Evolutionary conservation across 495 filamentous ascomycete species (phyloP), one percentile per base, ranked within the genome.

Genomic region (Daldinia childiae): DNA sequence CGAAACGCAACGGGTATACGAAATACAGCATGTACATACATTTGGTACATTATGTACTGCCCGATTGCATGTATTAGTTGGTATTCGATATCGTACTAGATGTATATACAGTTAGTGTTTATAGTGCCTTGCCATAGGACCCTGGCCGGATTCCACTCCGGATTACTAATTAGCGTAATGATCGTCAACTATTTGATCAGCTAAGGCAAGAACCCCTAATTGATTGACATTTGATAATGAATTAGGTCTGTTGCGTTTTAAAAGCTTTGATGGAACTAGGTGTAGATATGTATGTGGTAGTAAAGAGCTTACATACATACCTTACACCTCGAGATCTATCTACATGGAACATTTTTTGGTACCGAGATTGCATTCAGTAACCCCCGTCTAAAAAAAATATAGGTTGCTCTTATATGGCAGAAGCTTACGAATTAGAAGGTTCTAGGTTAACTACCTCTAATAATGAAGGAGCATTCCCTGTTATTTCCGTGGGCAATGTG

Each of bases 81-180:
- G 61, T 71, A 62, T 50, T 50, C 19, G 68, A 62, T 58, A 48
- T 8, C 43, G 9, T 11, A 21, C 19, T 29, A 1, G 27, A 21
- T 36, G 12, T 34, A n/a, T n/a, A n/a, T n/a, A n/a, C n/a, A 36
- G 34, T 4, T 36, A 36, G 34, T 14, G 8, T 34, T 4, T 45
- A 24, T 12, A 58, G 61, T 57, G 68, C 34, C 58, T 36, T 64
- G 48, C 24, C 27, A 50, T 30, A 54, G 39, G 34, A 17, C 9
- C 48, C 68, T 56, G 54, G 43, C 30, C 51, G 17, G 17, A n/a
- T 45, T 24, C 68, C 68, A 66, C 68, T 62, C 57, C 65, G 56
- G 30, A 58, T 54, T 56, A 48, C 38, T 32, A 59, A 21, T 62
- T 62, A 68, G 58, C 45, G 51, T 36, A 54, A 45, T 36, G 67